phyloP scores from a whole-genome alignment of 352 stramenopile species.

The Pythium angustatum region DNA sequence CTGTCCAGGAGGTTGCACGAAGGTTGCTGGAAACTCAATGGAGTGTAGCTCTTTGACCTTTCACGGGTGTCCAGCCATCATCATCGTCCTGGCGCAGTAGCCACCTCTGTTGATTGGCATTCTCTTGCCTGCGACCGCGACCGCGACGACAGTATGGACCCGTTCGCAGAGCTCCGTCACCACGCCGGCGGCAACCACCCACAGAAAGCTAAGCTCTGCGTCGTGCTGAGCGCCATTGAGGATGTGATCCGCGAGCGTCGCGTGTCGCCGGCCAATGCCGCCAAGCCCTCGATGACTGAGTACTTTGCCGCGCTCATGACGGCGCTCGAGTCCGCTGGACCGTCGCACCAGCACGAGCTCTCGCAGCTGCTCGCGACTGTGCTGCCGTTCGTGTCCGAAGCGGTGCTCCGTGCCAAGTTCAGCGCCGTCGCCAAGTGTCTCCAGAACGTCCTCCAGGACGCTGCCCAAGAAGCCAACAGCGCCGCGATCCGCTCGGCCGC shows the following conservation, averaged over 20 bases:
- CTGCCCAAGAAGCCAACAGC: constrained; percentile 45
- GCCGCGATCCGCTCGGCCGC: constrained; percentile 64
- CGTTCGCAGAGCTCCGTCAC: constrained; percentile 78
- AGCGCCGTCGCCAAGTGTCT: constrained; percentile 67
- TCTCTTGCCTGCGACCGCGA: not conserved
- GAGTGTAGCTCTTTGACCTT: constrained; percentile 43
- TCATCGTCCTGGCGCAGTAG: no score
- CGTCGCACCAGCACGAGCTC: constrained; percentile 78
- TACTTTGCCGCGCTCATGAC: constrained; percentile 90
- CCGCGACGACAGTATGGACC: constrained; percentile 47
- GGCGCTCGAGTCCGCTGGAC: constrained; percentile 68
- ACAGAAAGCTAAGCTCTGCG: constrained; percentile 84
- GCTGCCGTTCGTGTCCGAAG: constrained; percentile 66
- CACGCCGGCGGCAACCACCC: constrained; percentile 75
- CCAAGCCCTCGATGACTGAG: constrained; percentile 63
- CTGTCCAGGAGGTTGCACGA: constrained; percentile 33
- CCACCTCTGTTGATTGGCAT: constrained; percentile 23
- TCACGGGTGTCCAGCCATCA: constrained; percentile 28
- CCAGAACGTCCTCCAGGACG: constrained; percentile 69
- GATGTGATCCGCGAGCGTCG: constrained; percentile 85
- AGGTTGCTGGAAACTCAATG: constrained; percentile 38
- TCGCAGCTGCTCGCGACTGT: constrained; percentile 75
- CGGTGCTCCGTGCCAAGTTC: constrained; percentile 83
- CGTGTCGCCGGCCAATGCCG: not conserved
- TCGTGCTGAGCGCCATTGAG: constrained; percentile 79